phyloP scores from a whole-genome alignment of 164 flowering plant species.

The Chimonanthus salicifolius region DNA sequence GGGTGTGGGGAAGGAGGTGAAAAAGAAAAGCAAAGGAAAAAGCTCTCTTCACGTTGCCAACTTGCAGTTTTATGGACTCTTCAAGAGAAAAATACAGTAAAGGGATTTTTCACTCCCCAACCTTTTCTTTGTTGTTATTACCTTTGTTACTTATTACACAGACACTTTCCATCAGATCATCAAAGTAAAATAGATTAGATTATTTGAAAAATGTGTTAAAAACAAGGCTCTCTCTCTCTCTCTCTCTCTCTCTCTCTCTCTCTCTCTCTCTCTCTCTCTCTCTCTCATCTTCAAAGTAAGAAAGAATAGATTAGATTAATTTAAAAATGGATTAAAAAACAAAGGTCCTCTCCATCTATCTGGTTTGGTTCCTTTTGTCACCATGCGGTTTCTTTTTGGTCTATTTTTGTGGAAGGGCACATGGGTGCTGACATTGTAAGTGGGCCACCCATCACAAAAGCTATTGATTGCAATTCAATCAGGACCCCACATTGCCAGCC shows the following conservation, averaged over 20 bases:
- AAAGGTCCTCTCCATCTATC: background rate
- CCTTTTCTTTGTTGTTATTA: background rate
- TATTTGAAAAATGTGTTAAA: background rate
- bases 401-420: slow-evolving; percentile 8
- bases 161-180: slow-evolving; percentile 1
- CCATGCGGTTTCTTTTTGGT: slow-evolving; percentile 3
- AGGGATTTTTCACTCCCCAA: background rate
- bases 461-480: slow-evolving; percentile 8
- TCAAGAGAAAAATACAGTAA: background rate
- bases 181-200: background rate
- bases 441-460: slow-evolving; percentile 3
- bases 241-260: background rate
- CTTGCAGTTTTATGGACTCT: background rate
- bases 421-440: slow-evolving; percentile 13
- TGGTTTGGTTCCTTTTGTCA: slow-evolving; percentile 2
- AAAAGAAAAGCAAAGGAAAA: background rate
- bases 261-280: background rate
- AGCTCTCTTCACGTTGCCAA: background rate
- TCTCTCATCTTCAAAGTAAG: background rate
- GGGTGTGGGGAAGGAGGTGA: background rate
- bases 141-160: background rate
- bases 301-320: background rate
- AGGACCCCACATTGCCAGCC: background rate
- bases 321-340: background rate
- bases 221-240: background rate